These are phyloP conservation scores for Penicillium tannophilum DNA, from an alignment of 495 filamentous ascomycete species.

Conservation along the genomic window DNA sequence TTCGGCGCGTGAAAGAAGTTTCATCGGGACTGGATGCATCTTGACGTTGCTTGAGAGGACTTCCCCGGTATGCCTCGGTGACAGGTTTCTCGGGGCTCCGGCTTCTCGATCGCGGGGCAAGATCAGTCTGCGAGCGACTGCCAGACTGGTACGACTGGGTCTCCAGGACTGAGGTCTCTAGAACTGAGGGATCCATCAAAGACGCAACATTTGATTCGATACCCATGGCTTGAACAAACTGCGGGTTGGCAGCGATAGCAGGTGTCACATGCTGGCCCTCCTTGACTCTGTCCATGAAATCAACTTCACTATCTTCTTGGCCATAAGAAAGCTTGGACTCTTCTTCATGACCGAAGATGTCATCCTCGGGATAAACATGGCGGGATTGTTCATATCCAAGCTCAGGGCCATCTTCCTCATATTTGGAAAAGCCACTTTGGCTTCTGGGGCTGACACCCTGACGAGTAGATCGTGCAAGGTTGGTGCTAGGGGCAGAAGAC, in stretches of 20 bases:
- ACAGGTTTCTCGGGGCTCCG: conserved; percentile 24
- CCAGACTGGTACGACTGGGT: conserved; percentile 40
- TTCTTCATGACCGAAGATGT: conserved; percentile 40
- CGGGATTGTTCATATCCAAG: conserved; percentile 44
- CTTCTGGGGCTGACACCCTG: conserved; percentile 54
- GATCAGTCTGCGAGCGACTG: conserved; percentile 39
- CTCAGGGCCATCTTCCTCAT: conserved; percentile 36
- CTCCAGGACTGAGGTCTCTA: conserved; percentile 59
- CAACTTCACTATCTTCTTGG: conserved; percentile 65
- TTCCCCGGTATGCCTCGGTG: conserved; percentile 33
- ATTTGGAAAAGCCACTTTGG: conserved; percentile 44
- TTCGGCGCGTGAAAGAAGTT: conserved; percentile 47
- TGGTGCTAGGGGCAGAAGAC: conserved; percentile 57
- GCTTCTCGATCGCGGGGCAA: conserved; percentile 19
- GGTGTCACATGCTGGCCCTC: conserved; percentile 66
- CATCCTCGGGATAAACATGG: conserved; percentile 25
- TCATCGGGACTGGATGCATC: conserved; percentile 44
- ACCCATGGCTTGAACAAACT: conserved; percentile 69
- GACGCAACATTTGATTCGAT: conserved; percentile 90
- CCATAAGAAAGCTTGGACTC: conserved; percentile 24
- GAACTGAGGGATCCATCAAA: conserved; percentile 75
- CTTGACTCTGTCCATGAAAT: conserved; percentile 60
- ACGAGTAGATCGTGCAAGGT: conserved; percentile 54
- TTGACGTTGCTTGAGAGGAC: conserved; percentile 49
- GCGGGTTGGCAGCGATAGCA: conserved; percentile 68